These are phyloP conservation scores for Globisporangium rhizosaccharum DNA, from an alignment of 352 stramenopile species.

Conservation along the genomic window DNA sequence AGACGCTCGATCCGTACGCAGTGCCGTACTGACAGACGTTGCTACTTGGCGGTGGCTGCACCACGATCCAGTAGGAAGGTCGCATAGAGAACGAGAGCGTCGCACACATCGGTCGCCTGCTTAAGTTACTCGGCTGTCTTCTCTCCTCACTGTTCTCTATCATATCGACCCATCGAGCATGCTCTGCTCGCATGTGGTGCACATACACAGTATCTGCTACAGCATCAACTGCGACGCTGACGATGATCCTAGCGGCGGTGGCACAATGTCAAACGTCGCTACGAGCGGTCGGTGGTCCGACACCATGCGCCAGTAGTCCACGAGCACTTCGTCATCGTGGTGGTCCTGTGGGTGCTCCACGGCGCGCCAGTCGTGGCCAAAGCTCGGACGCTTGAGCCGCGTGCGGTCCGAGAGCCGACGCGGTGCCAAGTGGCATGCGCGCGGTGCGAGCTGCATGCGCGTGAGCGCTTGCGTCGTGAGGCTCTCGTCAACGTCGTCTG, in stretches of 20 bases:
- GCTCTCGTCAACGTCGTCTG: background rate
- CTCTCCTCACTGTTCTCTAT: too few relatives aligned
- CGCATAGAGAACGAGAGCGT: background rate
- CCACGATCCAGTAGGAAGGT: background rate
- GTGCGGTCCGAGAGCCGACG: conserved; percentile 53
- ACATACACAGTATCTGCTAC: background rate
- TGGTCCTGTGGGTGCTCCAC: conserved; percentile 39
- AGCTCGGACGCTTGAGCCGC: conserved; percentile 70
- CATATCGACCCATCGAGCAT: too few relatives aligned
- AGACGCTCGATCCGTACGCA: conserved; percentile 24
- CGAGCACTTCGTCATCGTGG: conserved; percentile 48
- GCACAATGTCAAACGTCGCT: conserved; percentile 46
- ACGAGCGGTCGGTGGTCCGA: conserved; percentile 74
- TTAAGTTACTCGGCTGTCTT: too few relatives aligned
- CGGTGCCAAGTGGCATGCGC: conserved; percentile 55
- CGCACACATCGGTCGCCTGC: background rate
- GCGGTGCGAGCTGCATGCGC: conserved; percentile 48
- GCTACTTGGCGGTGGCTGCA: too few relatives aligned
- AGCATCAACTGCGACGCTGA: background rate
- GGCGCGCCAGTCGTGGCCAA: conserved; percentile 60
- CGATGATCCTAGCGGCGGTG: background rate
- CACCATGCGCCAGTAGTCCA: conserved; percentile 83
- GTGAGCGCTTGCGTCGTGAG: conserved; percentile 1
- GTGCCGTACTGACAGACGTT: conserved; percentile 6
- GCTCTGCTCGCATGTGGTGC: too few relatives aligned